phyloP scores from a whole-genome alignment of 2,329 filamentous ascomycete species.

The Phaeosphaeriaceae sp. region DNA sequence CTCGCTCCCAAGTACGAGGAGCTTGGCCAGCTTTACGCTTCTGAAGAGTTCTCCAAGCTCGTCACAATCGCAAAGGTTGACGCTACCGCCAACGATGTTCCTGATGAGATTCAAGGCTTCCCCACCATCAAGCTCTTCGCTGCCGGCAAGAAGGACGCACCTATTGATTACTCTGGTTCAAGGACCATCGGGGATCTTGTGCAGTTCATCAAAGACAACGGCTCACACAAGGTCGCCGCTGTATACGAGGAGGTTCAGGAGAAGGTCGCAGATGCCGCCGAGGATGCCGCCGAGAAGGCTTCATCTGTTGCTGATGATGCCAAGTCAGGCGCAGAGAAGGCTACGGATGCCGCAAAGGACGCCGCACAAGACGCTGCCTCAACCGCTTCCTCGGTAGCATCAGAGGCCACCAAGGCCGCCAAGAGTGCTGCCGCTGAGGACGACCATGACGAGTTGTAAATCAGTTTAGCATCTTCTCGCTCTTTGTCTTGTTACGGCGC shows the following conservation, averaged over 20 bases:
- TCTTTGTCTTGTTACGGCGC: slow-evolving; percentile 20
- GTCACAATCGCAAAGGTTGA: slow-evolving; percentile 87
- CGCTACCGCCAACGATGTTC: slow-evolving; percentile 93
- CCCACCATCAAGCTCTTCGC: slow-evolving; percentile 98
- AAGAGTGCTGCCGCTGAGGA: slow-evolving; percentile 45
- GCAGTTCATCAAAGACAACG: slow-evolving; percentile 92
- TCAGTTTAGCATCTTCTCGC: slow-evolving; percentile 8
- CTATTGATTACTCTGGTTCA: slow-evolving; percentile 84
- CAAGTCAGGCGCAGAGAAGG: slow-evolving; percentile 32
- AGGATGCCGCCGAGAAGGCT: slow-evolving; percentile 48
- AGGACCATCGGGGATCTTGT: slow-evolving; percentile 91
- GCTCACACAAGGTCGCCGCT: slow-evolving; percentile 82
- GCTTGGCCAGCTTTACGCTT: slow-evolving; percentile 63
- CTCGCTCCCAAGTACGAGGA: slow-evolving; percentile 73
- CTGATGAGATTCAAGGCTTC: slow-evolving; percentile 96
- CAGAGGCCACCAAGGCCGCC: slow-evolving; percentile 45
- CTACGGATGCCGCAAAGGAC: slow-evolving; percentile 50
- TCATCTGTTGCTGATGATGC: slow-evolving; percentile 45
- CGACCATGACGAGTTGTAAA: slow-evolving; percentile 79
- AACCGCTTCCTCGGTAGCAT: slow-evolving; percentile 48
- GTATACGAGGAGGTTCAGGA: slow-evolving; percentile 63
- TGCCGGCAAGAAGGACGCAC: slow-evolving; percentile 83
- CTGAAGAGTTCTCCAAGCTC: slow-evolving; percentile 60
- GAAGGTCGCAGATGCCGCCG: slow-evolving; percentile 54
- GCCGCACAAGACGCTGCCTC: slow-evolving; percentile 37